These are phyloP conservation scores for Kazachstania psychrophila DNA, from an alignment of 805 yeast genomes.

Conservation along the genomic window DNA sequence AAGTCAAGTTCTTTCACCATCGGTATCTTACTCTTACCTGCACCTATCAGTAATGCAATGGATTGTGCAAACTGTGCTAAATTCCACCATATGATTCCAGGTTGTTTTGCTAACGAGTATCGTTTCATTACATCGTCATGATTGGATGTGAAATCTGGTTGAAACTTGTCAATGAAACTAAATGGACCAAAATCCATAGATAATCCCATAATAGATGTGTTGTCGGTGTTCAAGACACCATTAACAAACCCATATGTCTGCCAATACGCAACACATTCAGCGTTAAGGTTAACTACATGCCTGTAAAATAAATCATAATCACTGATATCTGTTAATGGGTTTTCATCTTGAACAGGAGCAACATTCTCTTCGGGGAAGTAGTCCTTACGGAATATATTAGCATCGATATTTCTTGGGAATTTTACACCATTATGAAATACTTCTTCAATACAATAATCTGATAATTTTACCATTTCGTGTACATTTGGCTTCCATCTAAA, in stretches of 20 bases:
- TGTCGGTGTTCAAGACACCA: slow-evolving; percentile 92
- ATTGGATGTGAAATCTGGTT: slow-evolving; percentile 78
- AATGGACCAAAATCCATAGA: slow-evolving; percentile 94
- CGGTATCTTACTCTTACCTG: slow-evolving; percentile 45
- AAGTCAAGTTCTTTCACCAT: slow-evolving; percentile 29
- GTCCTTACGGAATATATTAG: slow-evolving; percentile 19
- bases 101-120: slow-evolving; percentile 77
- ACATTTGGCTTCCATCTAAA: slow-evolving; percentile 67
- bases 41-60: slow-evolving; percentile 72
- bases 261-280: slow-evolving; percentile 71
- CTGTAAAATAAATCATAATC: slow-evolving; percentile 63
- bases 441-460: slow-evolving; percentile 65
- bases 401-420: slow-evolving; percentile 22
- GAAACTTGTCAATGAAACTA: slow-evolving; percentile 77
- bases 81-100: slow-evolving; percentile 90
- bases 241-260: slow-evolving; percentile 88
- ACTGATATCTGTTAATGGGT: slow-evolving; percentile 33
- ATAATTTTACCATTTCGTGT: slow-evolving; percentile 47
- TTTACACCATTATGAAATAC: slow-evolving; percentile 38
- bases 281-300: slow-evolving; percentile 66
- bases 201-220: slow-evolving; percentile 80
- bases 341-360: slow-evolving; percentile 7
- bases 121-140: slow-evolving; percentile 69
- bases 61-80: slow-evolving; percentile 76
- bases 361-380: slow-evolving; percentile 22